phyloP scores from a whole-genome alignment of 768 basidiomycete genomes.

The Tulasnella calospora region DNA sequence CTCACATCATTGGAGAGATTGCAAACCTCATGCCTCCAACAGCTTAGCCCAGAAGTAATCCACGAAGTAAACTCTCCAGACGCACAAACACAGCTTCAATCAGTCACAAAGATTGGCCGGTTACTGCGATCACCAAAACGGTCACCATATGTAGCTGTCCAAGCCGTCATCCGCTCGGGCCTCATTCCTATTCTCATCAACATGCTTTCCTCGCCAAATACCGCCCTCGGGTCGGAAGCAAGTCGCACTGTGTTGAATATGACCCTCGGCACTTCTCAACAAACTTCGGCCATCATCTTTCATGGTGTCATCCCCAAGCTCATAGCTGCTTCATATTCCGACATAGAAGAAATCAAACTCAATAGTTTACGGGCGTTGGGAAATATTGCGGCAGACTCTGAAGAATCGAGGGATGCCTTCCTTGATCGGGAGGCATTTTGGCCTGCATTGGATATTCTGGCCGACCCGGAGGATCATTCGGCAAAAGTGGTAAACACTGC shows the following conservation, averaged over 20 bases:
- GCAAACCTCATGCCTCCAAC: no score
- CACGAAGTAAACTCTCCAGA: no score
- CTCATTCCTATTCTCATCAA: not conserved
- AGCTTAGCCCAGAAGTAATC: no score
- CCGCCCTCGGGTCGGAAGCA: not conserved
- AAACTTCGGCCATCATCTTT: not conserved
- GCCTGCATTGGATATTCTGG: not conserved
- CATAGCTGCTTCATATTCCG: not conserved
- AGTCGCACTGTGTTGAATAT: not conserved
- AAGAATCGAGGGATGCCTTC: not conserved
- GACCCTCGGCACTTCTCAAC: not conserved
- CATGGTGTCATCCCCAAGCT: not conserved
- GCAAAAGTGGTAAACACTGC: not conserved
- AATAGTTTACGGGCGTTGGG: not conserved
- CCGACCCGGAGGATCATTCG: not conserved
- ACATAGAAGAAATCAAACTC: not conserved
- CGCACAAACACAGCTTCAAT: not conserved
- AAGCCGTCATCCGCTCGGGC: not conserved
- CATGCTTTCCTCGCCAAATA: not conserved
- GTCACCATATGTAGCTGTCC: not conserved
- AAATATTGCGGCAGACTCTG: not conserved
- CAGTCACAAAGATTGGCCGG: not conserved
- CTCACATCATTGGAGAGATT: no score
- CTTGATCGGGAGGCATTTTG: not conserved
- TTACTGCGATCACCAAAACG: not conserved